phyloP scores from a whole-genome alignment of 441 rosid species.

The Flueggea neowawraea region DNA sequence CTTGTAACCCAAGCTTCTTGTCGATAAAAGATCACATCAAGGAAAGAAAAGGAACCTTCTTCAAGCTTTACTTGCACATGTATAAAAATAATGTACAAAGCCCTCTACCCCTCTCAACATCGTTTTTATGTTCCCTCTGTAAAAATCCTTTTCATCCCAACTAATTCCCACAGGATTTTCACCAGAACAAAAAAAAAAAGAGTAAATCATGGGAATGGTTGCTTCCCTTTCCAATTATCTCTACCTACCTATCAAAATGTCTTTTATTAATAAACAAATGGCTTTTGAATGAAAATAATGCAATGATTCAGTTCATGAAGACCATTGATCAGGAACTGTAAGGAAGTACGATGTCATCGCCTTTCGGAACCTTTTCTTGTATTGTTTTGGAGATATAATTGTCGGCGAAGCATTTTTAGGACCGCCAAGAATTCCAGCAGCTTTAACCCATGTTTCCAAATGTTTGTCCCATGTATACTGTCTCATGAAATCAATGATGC shows the following conservation, averaged over 20 bases:
- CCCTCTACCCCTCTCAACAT: not conserved
- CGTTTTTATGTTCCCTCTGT: not conserved
- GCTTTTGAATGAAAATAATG: slow-evolving; percentile 27
- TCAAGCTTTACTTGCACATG: not conserved
- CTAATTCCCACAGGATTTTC: not conserved
- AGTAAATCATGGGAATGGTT: slow-evolving; percentile 8
- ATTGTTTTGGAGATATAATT: slow-evolving; percentile 77
- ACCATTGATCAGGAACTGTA: slow-evolving; percentile 87
- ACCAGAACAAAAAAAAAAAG: not conserved
- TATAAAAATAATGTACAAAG: not conserved
- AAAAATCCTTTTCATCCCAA: no score
- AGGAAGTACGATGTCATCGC: slow-evolving; percentile 96
- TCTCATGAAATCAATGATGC: slow-evolving; percentile 97
- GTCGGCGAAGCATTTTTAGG: slow-evolving; percentile 74
- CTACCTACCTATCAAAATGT: slow-evolving; percentile 8
- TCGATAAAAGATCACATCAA: not conserved
- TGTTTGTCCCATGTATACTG: slow-evolving; percentile 99
- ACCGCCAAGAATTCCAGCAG: slow-evolving; percentile 88
- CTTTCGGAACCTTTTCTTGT: slow-evolving; percentile 92
- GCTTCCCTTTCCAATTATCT: slow-evolving; percentile 15
- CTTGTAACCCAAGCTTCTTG: not conserved
- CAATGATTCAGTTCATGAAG: slow-evolving; percentile 36
- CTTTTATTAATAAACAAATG: slow-evolving; percentile 30
- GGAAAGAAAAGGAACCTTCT: not conserved
- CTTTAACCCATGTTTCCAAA: slow-evolving; percentile 96